Base-by-base conservation (phyloP, 345 rosid genomes). In the Cardamine occulta region DNA sequence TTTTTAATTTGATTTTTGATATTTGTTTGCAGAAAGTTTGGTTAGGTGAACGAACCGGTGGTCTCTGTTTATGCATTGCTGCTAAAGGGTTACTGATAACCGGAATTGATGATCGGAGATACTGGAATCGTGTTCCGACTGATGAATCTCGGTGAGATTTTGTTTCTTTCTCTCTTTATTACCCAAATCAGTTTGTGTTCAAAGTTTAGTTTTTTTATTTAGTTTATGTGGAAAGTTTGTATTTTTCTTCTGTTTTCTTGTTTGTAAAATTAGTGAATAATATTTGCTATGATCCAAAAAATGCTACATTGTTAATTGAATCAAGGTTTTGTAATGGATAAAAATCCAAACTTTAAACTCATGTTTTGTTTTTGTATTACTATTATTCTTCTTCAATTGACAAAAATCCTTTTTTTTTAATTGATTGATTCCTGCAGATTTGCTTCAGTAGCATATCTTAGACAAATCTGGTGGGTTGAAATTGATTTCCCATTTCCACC, bases 391-490 rank as follows among this genome's bases (percentile, higher is more conserved):
- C 31, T 29, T 56, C 0, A 58, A 29, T 29, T 70, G 31, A 70
- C 53, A 4, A 28, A 26, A 1, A 37, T 37, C 19, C 6, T 15
- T 6, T 18, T 24, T 17, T 35, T 37, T 42, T 15, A 14, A 13
- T 40, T 40, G n/a, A 42, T 74, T 79, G 58, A 28, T 74, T 31
- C 7, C 8, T 79, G 75, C 48, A 96, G 99, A 63, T 96, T 96
- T 61, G 14, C 72, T 7, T 84, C 89, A 17, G 86, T 93, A 40
- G 97, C 98, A 39, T 96, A 91, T 77, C 88, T 96, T 59, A 97
- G 89, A 79, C 99, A 93, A 80, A 91, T 83, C 60, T 96, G 99
- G 99, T 95, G 99, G 99, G 85, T 92, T 40, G 89, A 95, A 81
- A 93, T 89, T 17, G 96, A 96, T 69, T 96, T 96, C 66, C 95